Evolutionary conservation across 768 basidiomycete genomes (phyloP), one percentile per base, ranked within the genome.

Genomic region (Russula ochroleuca): DNA sequence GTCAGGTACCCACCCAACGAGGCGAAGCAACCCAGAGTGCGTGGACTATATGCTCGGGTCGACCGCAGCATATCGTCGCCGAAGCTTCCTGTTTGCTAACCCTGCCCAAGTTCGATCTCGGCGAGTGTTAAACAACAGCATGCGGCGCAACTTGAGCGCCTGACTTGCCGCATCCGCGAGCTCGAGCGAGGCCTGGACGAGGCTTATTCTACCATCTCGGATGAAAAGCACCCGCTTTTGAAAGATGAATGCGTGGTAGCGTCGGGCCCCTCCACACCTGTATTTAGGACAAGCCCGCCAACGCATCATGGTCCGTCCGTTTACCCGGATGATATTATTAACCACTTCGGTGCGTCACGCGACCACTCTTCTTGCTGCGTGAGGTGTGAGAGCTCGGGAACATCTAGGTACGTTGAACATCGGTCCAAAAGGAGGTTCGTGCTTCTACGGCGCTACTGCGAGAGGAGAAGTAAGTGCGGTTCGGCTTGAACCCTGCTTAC

Each of bases 41-140:
- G 77, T 62, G 11, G 11, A 37, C 41, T 48, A 25, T 48, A 40
- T 62, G 11, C 33, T n/a, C 8, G 15, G 25, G 11, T 56, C 25
- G 51, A 14, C 23, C 23, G 15, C 11, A 1, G 21, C 35, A 37
- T 41, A 35, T 21, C 25, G 15, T 31, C 2, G 11, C 25, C 35
- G n/a, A 40, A 19, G 38, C 19, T 8, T 21, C 38, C 2, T 37
- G 5, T 38, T 3, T 17, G n/a, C 51, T 45, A 10, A 57, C 19
- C 14, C 6, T 9, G 5, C 28, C 8, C 1, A 55, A 83, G 84
- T 28, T 75, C 86, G 61, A 75, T 88, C 31, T 79, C 90, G 28
- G 80, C 88, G 25, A 84, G 85, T 68, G 89, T 86, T 0, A 83
- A 85, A 67, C 86, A 90, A 62, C 77, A 90, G 13, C 66, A 64